phyloP scores from a whole-genome alignment of 768 basidiomycete species.

The Agaricus subrufescens region DNA sequence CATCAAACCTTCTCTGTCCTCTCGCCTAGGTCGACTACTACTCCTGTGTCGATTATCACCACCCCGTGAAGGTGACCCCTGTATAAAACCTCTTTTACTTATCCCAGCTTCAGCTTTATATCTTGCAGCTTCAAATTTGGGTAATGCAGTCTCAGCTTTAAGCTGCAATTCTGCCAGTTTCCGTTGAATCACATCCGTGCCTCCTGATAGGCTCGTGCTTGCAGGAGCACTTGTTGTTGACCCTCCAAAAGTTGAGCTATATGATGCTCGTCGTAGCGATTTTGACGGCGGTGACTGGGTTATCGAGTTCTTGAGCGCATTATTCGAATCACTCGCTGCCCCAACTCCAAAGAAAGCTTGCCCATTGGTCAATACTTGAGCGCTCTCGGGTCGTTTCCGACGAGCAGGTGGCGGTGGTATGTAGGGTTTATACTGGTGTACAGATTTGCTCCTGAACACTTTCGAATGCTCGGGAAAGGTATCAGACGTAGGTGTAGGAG shows the following conservation, averaged over 20 bases:
- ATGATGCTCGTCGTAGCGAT: slow-evolving; percentile 15
- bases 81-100: slow-evolving; percentile 53
- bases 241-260: slow-evolving; percentile 16
- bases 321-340: not conserved
- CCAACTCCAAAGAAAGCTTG: slow-evolving; percentile 8
- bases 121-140: slow-evolving; percentile 55
- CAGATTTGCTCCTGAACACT: slow-evolving; percentile 49
- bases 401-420: slow-evolving; percentile 35
- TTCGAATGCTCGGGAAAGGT: slow-evolving; percentile 21
- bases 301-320: not conserved
- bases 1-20: slow-evolving; percentile 31
- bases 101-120: slow-evolving; percentile 73
- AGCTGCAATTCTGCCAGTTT: slow-evolving; percentile 37
- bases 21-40: slow-evolving; percentile 23
- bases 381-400: slow-evolving; percentile 59
- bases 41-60: slow-evolving; percentile 9
- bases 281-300: not conserved
- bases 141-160: slow-evolving; percentile 29
- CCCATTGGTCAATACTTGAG: slow-evolving; percentile 38
- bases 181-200: slow-evolving; percentile 28
- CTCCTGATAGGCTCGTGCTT: not conserved
- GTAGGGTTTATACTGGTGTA: slow-evolving; percentile 33
- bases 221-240: not conserved
- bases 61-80: not conserved
- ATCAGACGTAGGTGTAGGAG: slow-evolving; percentile 10